These are phyloP conservation scores for Diutina siamensis DNA, from an alignment of 1,139 yeast genomes.

Conservation along the genomic window DNA sequence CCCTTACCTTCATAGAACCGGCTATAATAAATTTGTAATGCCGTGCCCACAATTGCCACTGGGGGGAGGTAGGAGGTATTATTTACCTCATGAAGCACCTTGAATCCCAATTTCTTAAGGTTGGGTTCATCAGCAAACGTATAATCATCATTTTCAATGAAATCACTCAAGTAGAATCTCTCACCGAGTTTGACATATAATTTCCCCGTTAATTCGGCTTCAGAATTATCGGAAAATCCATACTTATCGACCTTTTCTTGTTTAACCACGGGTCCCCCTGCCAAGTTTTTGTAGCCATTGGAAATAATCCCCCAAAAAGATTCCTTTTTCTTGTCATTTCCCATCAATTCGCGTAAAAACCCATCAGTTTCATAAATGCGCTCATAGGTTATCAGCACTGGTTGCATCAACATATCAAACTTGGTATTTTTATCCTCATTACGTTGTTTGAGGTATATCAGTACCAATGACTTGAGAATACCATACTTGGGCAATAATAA, in stretches of 20 bases:
- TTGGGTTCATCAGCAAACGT: conserved; percentile 10
- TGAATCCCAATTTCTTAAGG: conserved; percentile 32
- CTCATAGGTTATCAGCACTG: conserved; percentile 53
- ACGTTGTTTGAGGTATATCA: conserved; percentile 33
- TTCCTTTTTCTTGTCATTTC: conserved; percentile 45
- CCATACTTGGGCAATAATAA: conserved; percentile 56
- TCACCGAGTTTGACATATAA: conserved; percentile 29
- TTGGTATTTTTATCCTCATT: conserved; percentile 32
- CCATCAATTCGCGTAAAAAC: conserved; percentile 48
- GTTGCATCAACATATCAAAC: conserved; percentile 37
- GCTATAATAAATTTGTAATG: conserved; percentile 24
- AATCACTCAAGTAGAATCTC: conserved; percentile 20
- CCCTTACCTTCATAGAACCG: conserved; percentile 10
- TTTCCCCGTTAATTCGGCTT: conserved; percentile 23
- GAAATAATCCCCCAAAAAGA: conserved; percentile 25
- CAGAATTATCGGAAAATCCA: conserved; percentile 20
- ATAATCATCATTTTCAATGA: conserved; percentile 10
- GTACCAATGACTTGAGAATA: conserved; percentile 39
- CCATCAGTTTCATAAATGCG: conserved; percentile 58
- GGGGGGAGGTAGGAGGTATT: conserved; percentile 26
- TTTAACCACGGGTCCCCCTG: conserved; percentile 11
- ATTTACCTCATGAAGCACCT: conserved; percentile 29
- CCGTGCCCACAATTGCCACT: conserved; percentile 27
- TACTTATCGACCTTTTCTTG: conserved; percentile 8
- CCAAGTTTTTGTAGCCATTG: conserved; percentile 24